Conservation (phyloP, 2,329 filamentous ascomycete species). For the Fonsecaea monophora region DNA sequence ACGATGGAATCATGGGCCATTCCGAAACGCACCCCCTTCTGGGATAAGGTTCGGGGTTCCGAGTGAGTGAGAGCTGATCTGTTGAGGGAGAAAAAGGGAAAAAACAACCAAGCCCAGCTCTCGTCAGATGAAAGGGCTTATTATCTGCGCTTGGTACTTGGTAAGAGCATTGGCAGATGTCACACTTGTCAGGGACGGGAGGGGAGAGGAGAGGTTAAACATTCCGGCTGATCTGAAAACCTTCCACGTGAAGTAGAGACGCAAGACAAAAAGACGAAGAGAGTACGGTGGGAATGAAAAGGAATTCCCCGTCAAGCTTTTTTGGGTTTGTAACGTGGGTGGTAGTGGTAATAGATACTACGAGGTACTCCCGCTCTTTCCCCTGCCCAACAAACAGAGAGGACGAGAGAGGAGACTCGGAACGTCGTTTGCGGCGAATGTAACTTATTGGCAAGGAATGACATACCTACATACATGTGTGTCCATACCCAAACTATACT, state of each 20-base stretch:
- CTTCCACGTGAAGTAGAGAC: neutral
- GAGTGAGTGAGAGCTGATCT: no score
- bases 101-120: neutral
- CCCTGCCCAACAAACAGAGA: neutral
- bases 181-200: neutral
- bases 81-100: neutral
- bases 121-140: neutral
- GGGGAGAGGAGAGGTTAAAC: constrained; percentile 7
- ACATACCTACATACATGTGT: no score
- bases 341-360: neutral
- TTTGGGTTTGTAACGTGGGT: neutral
- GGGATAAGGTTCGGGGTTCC: no score
- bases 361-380: neutral
- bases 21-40: no score
- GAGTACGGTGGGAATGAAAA: neutral
- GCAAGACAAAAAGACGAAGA: neutral
- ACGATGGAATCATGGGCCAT: no score
- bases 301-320: constrained; percentile 2
- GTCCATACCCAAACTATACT: no score
- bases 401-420: no score
- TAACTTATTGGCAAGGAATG: neutral
- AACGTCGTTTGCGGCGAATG: neutral
- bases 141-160: neutral
- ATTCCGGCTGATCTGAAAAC: constrained; percentile 16
- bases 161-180: constrained; percentile 10